Evolutionary conservation across 1,284 basidiomycete genomes (phyloP).

Genomic region (Apiotrichum mycotoxinovorans): DNA sequence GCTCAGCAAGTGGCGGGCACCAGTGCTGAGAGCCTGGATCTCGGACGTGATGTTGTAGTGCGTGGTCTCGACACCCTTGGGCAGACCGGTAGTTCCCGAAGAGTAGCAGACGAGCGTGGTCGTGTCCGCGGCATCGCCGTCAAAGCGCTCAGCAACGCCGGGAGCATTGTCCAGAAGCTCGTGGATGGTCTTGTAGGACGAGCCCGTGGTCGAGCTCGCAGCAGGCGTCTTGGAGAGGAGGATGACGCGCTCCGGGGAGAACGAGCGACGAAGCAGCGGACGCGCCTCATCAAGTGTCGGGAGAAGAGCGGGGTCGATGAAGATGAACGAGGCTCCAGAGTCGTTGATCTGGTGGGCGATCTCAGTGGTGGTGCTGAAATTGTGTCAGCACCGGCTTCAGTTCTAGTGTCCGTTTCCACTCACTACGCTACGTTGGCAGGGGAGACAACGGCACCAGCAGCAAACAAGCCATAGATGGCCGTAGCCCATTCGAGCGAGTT

Average conservation of each 20-base stretch:
- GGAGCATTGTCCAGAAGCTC: constrained; percentile 2
- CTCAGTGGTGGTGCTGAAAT: constrained; percentile 26
- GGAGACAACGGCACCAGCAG: constrained; percentile 33
- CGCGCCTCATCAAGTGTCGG: constrained; percentile 34
- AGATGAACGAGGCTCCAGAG: constrained; percentile 57
- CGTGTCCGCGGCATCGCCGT: constrained; percentile 8
- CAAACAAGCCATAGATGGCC: constrained; percentile 55
- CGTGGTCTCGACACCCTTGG: constrained; percentile 55
- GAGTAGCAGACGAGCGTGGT: constrained; percentile 58
- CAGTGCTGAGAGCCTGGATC: constrained; percentile 8
- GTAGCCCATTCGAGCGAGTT: constrained; percentile 60
- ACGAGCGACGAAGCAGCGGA: constrained; percentile 15
- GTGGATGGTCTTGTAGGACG: constrained; percentile 6
- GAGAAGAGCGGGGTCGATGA: constrained; percentile 58
- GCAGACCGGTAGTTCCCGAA: constrained; percentile 58
- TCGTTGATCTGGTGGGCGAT: constrained; percentile 52
- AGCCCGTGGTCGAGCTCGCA: not conserved
- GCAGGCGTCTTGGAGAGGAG: constrained; percentile 13
- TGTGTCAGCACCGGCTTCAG: not conserved
- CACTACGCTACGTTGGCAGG: constrained; percentile 45
- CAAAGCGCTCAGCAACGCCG: constrained; percentile 5
- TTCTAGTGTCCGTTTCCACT: constrained; percentile 13
- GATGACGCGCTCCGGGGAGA: constrained; percentile 11
- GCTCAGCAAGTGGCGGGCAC: not conserved
- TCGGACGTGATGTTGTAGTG: constrained; percentile 60